Base-by-base conservation (phyloP, 352 stramenopile species). In the Phytophthora kernoviae region DNA sequence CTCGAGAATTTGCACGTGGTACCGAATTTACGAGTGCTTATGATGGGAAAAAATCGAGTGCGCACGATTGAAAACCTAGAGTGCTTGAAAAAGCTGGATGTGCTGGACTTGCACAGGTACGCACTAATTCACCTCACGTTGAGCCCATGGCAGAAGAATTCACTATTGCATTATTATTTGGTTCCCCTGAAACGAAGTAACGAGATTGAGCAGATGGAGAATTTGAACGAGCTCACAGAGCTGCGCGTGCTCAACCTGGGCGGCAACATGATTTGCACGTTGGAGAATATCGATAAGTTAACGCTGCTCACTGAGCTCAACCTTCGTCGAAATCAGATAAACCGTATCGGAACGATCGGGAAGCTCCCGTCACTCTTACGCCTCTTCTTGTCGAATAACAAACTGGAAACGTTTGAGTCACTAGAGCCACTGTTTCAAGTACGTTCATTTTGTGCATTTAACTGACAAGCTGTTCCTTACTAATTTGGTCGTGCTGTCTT, bases 371-470 rank as follows among this genome's bases (percentile, higher is more conserved):
- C 82, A 3, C 64, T 98, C 0, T 84, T 96, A 56, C 78, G 92
- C 1, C 61, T 98, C 12, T 98, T 97, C 56, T 62, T 98, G 2
- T 96, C 87, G 0, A 96, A 97, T 69, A 98, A 98, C 65, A 74
- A 75, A n/a, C 67, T 97, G 2, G 75, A 84, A 8, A 70, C 63
- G 10, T 76, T 96, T 9, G 77, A 96, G 2, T 59, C 80, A 12
- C 70, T 96, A 5, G 73, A 85, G 7, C 87, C 84, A 0, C 48
- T 98, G 1, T 81, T 97, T 18, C 66, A 87, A 32, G 73, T 78
- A 44, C 17, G 45, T 52, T 4, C 0, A 17, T 43, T 6, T 14
- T 4, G 21, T 43, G 15, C 58, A 10, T 18, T 22, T 17, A n/a
- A n/a, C n/a, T 50, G 21, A 54, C 43, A 36, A 5, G 20, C 41